Evolutionary conservation across 2,329 filamentous ascomycete genomes (phyloP), one percentile per base, ranked within the genome.

Genomic region (Cladophialophora yegresii): DNA sequence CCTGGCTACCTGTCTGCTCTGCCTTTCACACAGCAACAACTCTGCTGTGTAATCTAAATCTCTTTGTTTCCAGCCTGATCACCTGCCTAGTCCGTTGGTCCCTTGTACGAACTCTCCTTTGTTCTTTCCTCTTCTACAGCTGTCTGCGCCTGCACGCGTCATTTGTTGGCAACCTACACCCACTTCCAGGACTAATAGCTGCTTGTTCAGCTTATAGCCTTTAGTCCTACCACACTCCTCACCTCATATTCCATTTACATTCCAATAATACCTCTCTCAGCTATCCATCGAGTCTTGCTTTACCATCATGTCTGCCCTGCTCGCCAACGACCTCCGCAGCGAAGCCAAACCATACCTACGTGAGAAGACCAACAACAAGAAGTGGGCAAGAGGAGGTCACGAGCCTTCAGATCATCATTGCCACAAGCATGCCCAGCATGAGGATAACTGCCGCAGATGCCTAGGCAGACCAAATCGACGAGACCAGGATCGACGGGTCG

Each of bases 321-420:
- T 76, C 62, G 80, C 79, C 71, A 73, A 76, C 73, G 84, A 87
- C 73, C 78, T 86, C 67, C 84, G 84, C 73, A 80, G 79, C 74
- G 76, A 76, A 69, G 79, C 82, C 72, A 81, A 81, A 72, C 82
- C 83, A 70, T 81, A 69, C 67, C 76, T 78, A 64, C 73, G 77
- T 32, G 71, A 73, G 62, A 73, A 77, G 63, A 73, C 76, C 65
- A 76, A 76, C 61, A 77, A 76, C 65, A 73, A 73, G 47, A 79
- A 79, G 71, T 78, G 77, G 77, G 74, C 75, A 23, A 70, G 72
- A 58, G 76, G 77, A 47, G 72, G 70, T 45, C 74, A 61, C 23
- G 60, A 63, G 16, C 23, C 50, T 28, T 30, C 47, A 2, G 33
- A 36, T 36, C 58, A 63, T 54, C 49, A 62, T 20, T 68, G 66